phyloP scores from a whole-genome alignment of 2,329 filamentous ascomycete species.

The Mycogone perniciosa region DNA sequence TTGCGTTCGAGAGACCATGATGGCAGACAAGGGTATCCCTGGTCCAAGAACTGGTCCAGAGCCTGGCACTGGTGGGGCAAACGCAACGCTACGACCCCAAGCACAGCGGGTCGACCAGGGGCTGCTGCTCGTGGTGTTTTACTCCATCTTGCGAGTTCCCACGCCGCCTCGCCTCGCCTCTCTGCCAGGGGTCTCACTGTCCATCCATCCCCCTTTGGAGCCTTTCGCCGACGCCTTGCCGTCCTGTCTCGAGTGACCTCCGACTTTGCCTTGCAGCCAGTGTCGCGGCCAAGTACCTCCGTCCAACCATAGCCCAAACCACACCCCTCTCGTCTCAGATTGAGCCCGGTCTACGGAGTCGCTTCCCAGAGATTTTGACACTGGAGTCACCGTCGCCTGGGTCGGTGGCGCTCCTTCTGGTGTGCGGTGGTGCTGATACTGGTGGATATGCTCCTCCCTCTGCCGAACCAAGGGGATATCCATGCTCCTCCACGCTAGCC shows the following conservation, averaged over 20 bases:
- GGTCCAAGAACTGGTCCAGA: neutral
- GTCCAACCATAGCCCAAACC: neutral
- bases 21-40: slow-evolving; percentile 12
- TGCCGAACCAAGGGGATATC: slow-evolving; percentile 3
- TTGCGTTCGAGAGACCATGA: slow-evolving; percentile 8
- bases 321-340: slow-evolving; percentile 15
- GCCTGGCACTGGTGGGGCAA: slow-evolving; percentile 5
- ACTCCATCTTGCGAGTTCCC: slow-evolving; percentile 7
- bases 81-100: slow-evolving; percentile 9
- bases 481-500: slow-evolving; percentile 7
- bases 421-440: neutral
- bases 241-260: slow-evolving; percentile 4
- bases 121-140: slow-evolving; percentile 8
- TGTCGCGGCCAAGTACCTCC: neutral
- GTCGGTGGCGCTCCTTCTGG: slow-evolving; percentile 7
- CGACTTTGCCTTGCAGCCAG: slow-evolving; percentile 1
- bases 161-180: neutral
- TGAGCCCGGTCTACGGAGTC: slow-evolving; percentile 11
- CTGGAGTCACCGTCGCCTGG: slow-evolving; percentile 9
- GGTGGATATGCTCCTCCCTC: slow-evolving; percentile 3
- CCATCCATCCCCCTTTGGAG: slow-evolving; percentile 6
- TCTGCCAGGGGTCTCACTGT: neutral
- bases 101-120: slow-evolving; percentile 7
- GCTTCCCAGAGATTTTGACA: slow-evolving; percentile 13
- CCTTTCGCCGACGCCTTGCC: slow-evolving; percentile 6